Evolutionary conservation across 176 grass and related monocot species (phyloP).

Genomic region (Cymbopogon citratus): DNA sequence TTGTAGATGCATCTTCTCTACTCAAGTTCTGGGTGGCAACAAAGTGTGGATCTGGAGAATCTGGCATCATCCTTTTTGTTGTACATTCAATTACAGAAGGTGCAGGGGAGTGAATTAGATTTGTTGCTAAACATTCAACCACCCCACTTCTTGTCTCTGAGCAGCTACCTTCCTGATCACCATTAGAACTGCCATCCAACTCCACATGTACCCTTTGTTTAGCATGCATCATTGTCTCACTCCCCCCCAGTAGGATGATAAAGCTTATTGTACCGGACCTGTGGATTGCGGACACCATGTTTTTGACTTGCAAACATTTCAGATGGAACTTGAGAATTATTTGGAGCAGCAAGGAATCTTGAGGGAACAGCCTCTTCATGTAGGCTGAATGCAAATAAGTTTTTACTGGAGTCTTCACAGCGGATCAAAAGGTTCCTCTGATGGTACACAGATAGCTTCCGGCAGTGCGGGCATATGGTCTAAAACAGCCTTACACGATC

Average conservation of each 20-base stretch:
- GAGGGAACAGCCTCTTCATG: slow-evolving; percentile 22
- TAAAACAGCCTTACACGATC: slow-evolving; percentile 8
- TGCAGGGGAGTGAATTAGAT: background rate
- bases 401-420: slow-evolving; percentile 20
- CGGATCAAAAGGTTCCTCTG: slow-evolving; percentile 11
- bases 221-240: background rate
- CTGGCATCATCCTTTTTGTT: background rate
- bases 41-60: background rate
- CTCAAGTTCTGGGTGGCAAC: background rate
- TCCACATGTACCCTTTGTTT: background rate
- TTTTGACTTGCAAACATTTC: slow-evolving; percentile 14
- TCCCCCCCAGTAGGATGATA: background rate
- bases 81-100: background rate
- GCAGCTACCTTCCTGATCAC: background rate
- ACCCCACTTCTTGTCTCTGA: background rate
- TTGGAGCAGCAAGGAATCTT: slow-evolving; percentile 10
- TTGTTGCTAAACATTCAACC: background rate
- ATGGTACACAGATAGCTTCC: slow-evolving; percentile 20
- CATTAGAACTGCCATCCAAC: background rate
- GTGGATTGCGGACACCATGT: slow-evolving; percentile 16
- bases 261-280: background rate
- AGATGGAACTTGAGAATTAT: slow-evolving; percentile 1
- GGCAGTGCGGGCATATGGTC: slow-evolving; percentile 24
- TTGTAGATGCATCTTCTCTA: slow-evolving; percentile 4
- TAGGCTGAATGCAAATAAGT: slow-evolving; percentile 42